Conservation (phyloP, 306 rosid species). For the Dalbergia cochinchinensis region DNA sequence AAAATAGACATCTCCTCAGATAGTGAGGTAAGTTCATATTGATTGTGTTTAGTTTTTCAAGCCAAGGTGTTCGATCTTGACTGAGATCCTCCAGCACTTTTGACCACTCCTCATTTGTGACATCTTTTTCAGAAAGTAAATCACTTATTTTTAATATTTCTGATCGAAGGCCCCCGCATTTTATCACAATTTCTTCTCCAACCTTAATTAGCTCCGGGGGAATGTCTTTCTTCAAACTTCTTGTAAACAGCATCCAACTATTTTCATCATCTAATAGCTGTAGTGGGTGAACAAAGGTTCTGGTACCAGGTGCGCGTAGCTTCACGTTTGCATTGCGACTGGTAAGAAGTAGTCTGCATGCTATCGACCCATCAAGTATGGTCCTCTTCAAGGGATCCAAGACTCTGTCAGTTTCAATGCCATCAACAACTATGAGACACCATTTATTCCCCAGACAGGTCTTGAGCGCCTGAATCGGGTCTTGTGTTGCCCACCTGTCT, state of each 20-base stretch:
- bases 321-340: slow-evolving; percentile 6
- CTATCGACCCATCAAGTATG: slow-evolving; percentile 6
- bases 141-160: slow-evolving; percentile 25
- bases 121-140: slow-evolving; percentile 7
- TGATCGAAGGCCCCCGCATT: slow-evolving; percentile 47
- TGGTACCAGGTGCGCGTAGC: not conserved
- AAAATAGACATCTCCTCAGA: slow-evolving; percentile 34
- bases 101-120: not conserved
- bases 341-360: slow-evolving; percentile 44
- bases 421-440: slow-evolving; percentile 48
- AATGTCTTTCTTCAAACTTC: not conserved
- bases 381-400: slow-evolving; percentile 22
- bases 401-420: slow-evolving; percentile 15
- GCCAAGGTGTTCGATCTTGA: slow-evolving; percentile 14
- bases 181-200: slow-evolving; percentile 25
- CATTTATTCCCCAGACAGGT: not conserved
- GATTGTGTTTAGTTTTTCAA: not conserved
- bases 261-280: slow-evolving; percentile 38
- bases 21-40: not conserved
- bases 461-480: not conserved
- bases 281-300: slow-evolving; percentile 7
- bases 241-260: slow-evolving; percentile 36
- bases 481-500: not conserved
- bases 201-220: not conserved
- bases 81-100: not conserved